Evolutionary conservation across 441 rosid species (phyloP).

Genomic region (Arabidopsis lyrata): DNA sequence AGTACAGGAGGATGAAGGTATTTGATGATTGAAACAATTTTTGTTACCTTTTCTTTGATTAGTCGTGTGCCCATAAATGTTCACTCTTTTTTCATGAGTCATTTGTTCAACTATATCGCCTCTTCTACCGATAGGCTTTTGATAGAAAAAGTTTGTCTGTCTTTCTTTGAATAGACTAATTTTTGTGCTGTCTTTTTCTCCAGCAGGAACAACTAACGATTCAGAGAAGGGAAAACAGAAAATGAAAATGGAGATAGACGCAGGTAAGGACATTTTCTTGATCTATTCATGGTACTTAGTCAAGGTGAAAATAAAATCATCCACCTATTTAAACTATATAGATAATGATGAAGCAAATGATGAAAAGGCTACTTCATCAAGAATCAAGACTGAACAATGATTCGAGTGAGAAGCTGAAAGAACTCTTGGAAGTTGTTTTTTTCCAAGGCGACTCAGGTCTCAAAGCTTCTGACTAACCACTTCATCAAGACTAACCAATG

Average conservation of each 20-base stretch:
- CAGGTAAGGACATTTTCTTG: slow-evolving; percentile 42
- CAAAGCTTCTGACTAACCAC: slow-evolving; percentile 50
- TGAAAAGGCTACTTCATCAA: slow-evolving; percentile 51
- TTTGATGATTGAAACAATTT: neutral
- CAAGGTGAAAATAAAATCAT: neutral
- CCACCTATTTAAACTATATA: slow-evolving; percentile 28
- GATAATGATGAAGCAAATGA: slow-evolving; percentile 51
- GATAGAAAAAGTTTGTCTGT: neutral
- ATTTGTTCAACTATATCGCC: neutral
- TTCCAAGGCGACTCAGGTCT: slow-evolving; percentile 47
- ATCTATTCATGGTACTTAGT: neutral
- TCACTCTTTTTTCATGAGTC: neutral
- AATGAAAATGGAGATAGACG: slow-evolving; percentile 49
- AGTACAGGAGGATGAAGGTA: slow-evolving; percentile 50
- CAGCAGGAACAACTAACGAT: slow-evolving; percentile 45
- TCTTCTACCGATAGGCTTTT: neutral
- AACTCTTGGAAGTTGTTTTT: slow-evolving; percentile 57
- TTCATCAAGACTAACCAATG: slow-evolving; percentile 52
- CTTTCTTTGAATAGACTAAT: slow-evolving; percentile 18
- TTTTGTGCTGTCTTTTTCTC: slow-evolving; percentile 30
- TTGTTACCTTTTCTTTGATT: neutral
- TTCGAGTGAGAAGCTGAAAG: slow-evolving; percentile 56
- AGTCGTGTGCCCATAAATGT: neutral
- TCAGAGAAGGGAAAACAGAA: slow-evolving; percentile 47
- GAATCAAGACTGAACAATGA: slow-evolving; percentile 51